A percentile compares a stretch with the other conserved stretches of the same genome.
Conservation (phyloP, 306 rosid genomes). For the Sechiopsis laciniata region DNA sequence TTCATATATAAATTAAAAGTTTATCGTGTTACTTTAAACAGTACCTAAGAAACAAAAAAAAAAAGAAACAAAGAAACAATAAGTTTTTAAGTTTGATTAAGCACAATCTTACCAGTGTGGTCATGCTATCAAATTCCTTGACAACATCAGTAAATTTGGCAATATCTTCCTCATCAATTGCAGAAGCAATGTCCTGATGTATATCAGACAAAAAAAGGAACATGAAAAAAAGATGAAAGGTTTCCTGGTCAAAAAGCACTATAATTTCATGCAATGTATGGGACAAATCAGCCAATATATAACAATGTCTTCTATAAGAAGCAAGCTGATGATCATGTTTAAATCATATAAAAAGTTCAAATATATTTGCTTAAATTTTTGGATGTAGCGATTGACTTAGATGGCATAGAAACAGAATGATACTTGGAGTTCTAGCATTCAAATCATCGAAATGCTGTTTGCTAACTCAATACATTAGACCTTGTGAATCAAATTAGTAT, state of each 20-base stretch:
- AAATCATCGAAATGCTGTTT: not conserved
- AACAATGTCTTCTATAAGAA: not conserved
- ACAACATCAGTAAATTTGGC: conserved; percentile 75
- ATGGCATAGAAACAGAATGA: no score
- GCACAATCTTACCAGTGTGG: conserved; percentile 79
- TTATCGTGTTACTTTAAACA: no score
- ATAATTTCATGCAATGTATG: no score
- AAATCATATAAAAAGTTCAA: no score
- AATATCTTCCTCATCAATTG: conserved; percentile 82
- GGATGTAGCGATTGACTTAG: no score
- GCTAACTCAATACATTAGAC: not conserved
- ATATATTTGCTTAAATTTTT: no score
- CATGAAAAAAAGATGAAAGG: not conserved
- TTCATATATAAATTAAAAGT: no score
- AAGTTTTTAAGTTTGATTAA: no score
- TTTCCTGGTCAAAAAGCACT: not conserved
- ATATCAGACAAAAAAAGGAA: not conserved
- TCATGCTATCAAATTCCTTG: conserved; percentile 92
- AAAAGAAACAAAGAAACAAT: no score
- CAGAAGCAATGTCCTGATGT: conserved; percentile 67
- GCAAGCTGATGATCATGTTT: no score
- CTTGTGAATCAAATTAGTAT: not conserved
- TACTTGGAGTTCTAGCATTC: not conserved
- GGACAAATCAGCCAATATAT: no score
- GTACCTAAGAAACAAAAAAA: no score